These are phyloP conservation scores for Crotalaria pallida DNA, from an alignment of 306 rosid species.

Conservation along the genomic window DNA sequence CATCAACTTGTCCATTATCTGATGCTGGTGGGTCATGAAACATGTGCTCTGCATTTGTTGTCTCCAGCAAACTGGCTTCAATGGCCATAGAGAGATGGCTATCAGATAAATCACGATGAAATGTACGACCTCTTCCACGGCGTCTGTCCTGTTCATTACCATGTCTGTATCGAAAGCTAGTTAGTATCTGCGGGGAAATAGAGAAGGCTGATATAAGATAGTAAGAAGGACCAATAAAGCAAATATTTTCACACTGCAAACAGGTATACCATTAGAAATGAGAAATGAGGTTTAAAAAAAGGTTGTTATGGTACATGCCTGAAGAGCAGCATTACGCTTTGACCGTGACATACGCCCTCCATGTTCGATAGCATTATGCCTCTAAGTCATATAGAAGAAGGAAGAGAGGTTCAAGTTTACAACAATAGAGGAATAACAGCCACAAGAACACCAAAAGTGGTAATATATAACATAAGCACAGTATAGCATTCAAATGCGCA, in stretches of 20 bases:
- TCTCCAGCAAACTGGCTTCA: constrained; percentile 83
- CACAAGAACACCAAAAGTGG: background rate
- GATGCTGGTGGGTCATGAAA: constrained; percentile 31
- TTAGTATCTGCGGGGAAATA: constrained; percentile 62
- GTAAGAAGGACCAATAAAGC: background rate
- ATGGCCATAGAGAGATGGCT: constrained; percentile 72
- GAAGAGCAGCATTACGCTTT: constrained; percentile 93
- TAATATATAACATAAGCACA: constrained; percentile 6
- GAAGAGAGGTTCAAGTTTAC: background rate
- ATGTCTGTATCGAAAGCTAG: constrained; percentile 69
- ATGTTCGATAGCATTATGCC: constrained; percentile 85
- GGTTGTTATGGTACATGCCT: constrained; percentile 39
- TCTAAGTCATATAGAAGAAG: constrained; percentile 39
- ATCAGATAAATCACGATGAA: constrained; percentile 64
- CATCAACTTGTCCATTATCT: constrained; percentile 40
- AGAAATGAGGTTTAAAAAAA: constrained; percentile 1
- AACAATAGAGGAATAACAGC: constrained; percentile 7
- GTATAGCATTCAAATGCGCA: constrained; percentile 2
- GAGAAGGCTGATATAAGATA: background rate
- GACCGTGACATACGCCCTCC: constrained; percentile 96
- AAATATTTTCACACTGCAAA: constrained; percentile 7
- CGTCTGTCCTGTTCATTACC: constrained; percentile 65
- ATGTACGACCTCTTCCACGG: constrained; percentile 62
- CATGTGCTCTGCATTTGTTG: constrained; percentile 43
- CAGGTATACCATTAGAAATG: background rate